phyloP scores from a whole-genome alignment of 768 basidiomycete genomes.

The Boletus vermiculosoides region DNA sequence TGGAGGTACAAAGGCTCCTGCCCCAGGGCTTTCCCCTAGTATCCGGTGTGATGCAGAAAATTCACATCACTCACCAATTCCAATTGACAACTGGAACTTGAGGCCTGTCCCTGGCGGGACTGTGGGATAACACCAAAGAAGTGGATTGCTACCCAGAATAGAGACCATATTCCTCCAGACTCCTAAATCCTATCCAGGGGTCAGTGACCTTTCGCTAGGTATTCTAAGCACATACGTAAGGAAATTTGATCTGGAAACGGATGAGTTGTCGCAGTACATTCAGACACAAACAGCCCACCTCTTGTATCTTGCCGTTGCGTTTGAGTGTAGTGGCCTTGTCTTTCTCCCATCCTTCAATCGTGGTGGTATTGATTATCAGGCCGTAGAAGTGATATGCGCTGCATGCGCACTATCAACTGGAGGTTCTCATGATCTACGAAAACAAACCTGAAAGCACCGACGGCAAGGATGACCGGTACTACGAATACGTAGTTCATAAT shows the following conservation, averaged over 20 bases:
- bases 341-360: slow-evolving; percentile 98
- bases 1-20: slow-evolving; percentile 2
- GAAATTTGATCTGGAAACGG: slow-evolving; percentile 72
- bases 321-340: slow-evolving; percentile 88
- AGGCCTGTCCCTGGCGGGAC: slow-evolving; percentile 68
- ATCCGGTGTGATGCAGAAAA: slow-evolving; percentile 29
- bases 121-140: slow-evolving; percentile 85
- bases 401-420: slow-evolving; percentile 14
- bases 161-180: slow-evolving; percentile 67
- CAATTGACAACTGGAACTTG: slow-evolving; percentile 67
- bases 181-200: slow-evolving; percentile 68
- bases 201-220: slow-evolving; percentile 8
- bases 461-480: slow-evolving; percentile 79
- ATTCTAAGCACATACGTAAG: slow-evolving; percentile 61
- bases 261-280: neutral
- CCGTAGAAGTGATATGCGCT: slow-evolving; percentile 87
- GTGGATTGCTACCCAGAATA: slow-evolving; percentile 70
- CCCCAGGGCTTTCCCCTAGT: slow-evolving; percentile 5
- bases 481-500: slow-evolving; percentile 85
- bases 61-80: slow-evolving; percentile 72
- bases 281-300: slow-evolving; percentile 42
- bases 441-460: slow-evolving; percentile 84
- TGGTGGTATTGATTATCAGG: slow-evolving; percentile 80
- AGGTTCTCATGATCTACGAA: neutral
- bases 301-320: slow-evolving; percentile 79